Base-by-base conservation (phyloP, 163 green algal genomes). In the Scenedesmus sp. region DNA sequence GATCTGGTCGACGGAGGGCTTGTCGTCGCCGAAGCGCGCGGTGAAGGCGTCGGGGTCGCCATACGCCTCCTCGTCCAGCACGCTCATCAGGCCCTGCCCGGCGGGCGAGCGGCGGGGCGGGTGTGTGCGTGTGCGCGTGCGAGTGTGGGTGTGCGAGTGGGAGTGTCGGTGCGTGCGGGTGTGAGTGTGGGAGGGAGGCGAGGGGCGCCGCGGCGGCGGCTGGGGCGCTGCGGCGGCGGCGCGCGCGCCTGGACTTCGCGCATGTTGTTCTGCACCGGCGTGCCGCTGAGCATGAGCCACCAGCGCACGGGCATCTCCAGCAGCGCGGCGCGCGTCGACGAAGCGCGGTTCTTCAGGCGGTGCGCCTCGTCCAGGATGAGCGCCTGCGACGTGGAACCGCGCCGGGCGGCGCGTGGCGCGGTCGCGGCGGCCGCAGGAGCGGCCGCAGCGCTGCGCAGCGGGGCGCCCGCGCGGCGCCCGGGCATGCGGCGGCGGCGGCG, bases 201-300 rank as follows among this genome's bases (percentile, higher is more conserved):
- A n/a, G n/a, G n/a, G n/a, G n/a, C n/a, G n/a, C n/a, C n/a, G n/a
- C n/a, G n/a, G n/a, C n/a, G n/a, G n/a, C n/a, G n/a, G n/a, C n/a
- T n/a, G n/a, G n/a, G n/a, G 1, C 10, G 10, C 5, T 31, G 15
- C 51, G 2, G 10, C 51, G 50, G 20, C 54, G 14, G 7, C n/a
- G 7, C 26, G 17, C 20, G 22, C 36, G 53, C 63, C 73, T 75
- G 86, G 34, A 91, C 77, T 82, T 95, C 92, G 7, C 74, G 70
- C 74, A 94, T 91, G 87, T 97, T 96, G 89, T 99, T 99, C 87
- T 99, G 95, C 47, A 98, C 91, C 20, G 95, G 95, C 10, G 95
- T 98, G 36, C 94, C 95, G 18, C 94, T 98, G 33, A 99, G 90
- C 81, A 99, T 88, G 73, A 98, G 90, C 84, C 92, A 80, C 91